Evolutionary conservation across 768 basidiomycete species (phyloP).

Genomic region (Boletales sp.): DNA sequence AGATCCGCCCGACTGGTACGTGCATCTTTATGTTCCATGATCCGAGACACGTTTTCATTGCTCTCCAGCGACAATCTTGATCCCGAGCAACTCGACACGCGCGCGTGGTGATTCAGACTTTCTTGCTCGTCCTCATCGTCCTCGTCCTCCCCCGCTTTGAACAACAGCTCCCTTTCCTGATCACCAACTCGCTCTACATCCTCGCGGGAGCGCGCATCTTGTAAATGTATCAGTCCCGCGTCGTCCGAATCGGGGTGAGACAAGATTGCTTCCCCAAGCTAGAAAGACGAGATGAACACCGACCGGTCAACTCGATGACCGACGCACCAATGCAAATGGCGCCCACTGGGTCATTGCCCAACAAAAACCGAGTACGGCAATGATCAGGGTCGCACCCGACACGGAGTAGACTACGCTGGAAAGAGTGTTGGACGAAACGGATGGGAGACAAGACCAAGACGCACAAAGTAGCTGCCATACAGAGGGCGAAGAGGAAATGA

Average conservation of each 20-base stretch:
- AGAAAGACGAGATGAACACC: conserved; percentile 16
- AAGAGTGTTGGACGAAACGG: background rate
- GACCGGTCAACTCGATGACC: background rate
- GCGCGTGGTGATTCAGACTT: background rate
- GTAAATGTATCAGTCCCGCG: conserved; percentile 35
- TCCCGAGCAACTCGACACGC: background rate
- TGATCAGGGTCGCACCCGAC: conserved; percentile 65
- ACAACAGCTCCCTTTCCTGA: conserved; percentile 19
- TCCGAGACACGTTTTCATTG: too few relatives aligned
- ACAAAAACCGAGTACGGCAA: conserved; percentile 81
- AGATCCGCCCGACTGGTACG: background rate
- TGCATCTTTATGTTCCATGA: too few relatives aligned
- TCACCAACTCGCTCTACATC: conserved; percentile 13
- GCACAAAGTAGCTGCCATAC: conserved; percentile 84
- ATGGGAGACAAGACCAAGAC: conserved; percentile 28
- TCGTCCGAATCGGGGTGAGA: conserved; percentile 48
- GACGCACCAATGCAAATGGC: conserved; percentile 75
- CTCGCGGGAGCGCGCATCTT: conserved; percentile 31
- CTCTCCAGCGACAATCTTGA: too few relatives aligned
- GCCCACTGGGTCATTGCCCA: conserved; percentile 94
- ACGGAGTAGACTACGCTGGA: conserved; percentile 70
- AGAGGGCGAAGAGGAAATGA: conserved; percentile 66
- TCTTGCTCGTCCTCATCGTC: conserved; percentile 9
- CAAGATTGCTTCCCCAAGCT: conserved; percentile 86
- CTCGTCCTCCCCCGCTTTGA: conserved; percentile 23